A percentile compares a stretch with the other conserved stretches of the same genome.
Conservation (phyloP, 352 stramenopile species). For the Globisporangium parvum region DNA sequence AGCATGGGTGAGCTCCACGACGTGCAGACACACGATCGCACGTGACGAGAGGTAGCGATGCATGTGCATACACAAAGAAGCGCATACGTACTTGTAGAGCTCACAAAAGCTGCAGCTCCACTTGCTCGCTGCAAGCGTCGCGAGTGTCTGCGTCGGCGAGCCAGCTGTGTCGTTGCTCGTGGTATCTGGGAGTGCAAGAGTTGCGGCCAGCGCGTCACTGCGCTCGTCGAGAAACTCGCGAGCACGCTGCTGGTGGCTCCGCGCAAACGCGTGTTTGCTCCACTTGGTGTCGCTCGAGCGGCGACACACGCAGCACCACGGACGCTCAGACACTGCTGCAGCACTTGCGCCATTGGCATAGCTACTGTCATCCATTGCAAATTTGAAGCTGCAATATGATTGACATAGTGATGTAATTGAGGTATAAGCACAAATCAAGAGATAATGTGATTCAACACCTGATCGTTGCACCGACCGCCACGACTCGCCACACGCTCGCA, state of each 20-base stretch:
- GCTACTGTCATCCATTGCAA: too few species aligned
- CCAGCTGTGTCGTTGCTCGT: constrained; percentile 2
- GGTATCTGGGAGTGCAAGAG: not conserved
- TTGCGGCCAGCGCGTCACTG: constrained; percentile 16
- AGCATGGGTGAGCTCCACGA: not conserved
- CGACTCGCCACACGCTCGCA: too few species aligned
- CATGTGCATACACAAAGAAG: too few species aligned
- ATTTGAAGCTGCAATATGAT: too few species aligned
- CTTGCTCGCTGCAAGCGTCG: not conserved
- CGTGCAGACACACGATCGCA: too few species aligned
- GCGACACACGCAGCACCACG: constrained; percentile 27
- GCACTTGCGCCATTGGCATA: too few species aligned
- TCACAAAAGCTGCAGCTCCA: constrained; percentile 51
- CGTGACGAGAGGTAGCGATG: too few species aligned
- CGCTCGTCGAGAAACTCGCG: constrained; percentile 33
- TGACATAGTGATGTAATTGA: too few species aligned
- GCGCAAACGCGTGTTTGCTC: constrained; percentile 63
- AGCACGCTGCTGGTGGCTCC: constrained; percentile 39
- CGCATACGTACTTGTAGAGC: constrained; percentile 12
- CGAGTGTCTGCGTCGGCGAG: not conserved
- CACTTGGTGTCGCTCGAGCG: constrained; percentile 59
- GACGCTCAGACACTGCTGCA: not conserved
- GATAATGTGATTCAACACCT: too few species aligned
- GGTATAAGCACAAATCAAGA: too few species aligned
- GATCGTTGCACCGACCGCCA: too few species aligned